Evolutionary conservation across 2,329 filamentous ascomycete species (phyloP), one percentile per base, ranked within the genome.

Genomic region (Aspergillus sojae): DNA sequence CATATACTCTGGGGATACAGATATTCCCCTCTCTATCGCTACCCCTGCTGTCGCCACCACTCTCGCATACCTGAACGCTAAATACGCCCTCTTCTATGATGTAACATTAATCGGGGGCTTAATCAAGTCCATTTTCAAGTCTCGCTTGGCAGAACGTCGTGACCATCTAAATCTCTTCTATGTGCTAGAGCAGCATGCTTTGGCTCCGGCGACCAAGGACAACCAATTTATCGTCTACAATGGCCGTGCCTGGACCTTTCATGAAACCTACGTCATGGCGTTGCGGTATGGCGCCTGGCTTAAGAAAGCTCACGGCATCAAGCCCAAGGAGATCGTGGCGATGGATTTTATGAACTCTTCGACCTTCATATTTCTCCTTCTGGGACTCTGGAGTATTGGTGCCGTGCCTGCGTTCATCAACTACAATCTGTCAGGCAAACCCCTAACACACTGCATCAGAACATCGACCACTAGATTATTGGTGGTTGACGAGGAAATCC

Each of bases 341-440:
- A 84, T 96, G 69, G 85, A 95, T 75, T 91, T 92, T 68, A 89
- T 91, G 78, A 97, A 96, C 74, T 91, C 88, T 46, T 88, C 92
- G n/a, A 84, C 85, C 3, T 94, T 93, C 71, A 72, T 94, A 32
- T 91, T 94, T 74, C 66, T 96, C 10, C 87, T 89, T 84, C 82
- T 94, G 60, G 93, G 89, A 0, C 78, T 96, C 36, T 96, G 92
- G 92, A 88, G 89, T 34, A 88, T 96, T 63, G 93, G 93, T 12
- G 93, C 91, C 0, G 88, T 88, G 61, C 92, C 93, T 0, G 93
- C 93, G 0, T 92, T 95, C 70, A 90, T 96, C 79, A 97, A 97
- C 78, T 94, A 94, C 78, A 95, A 95, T 74, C 80, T 96, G 56
- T 84, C 85, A 0, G 89, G 88, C 14, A 86, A 89, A 32, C 84